Evolutionary conservation across 108 stramenopile genomes (phyloP), one percentile per base, ranked within the genome.

Genomic region (Cyclotella kingstonii): DNA sequence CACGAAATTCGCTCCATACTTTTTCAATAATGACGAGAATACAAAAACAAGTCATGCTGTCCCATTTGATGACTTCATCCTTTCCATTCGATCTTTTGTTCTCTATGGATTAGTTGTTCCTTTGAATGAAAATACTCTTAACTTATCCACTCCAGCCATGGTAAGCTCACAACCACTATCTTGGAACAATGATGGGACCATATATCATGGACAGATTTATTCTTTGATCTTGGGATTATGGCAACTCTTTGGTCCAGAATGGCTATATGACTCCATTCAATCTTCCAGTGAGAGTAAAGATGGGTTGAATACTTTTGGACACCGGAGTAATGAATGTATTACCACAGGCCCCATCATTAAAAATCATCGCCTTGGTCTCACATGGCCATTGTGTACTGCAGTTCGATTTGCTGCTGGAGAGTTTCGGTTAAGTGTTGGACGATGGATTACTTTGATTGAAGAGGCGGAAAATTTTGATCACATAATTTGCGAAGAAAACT

Each of bases 341-440:
- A 41, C 9, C 33, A 38, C 2, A 7, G 25, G 19, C 23, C 43
- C 15, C 0, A 40, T 8, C 19, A 41, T 43, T 12, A 58, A 42
- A 15, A 45, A 6, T 29, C 33, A 38, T 57, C 27, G 28, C 4
- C 61, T 73, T 28, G 72, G 72, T 44, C 42, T 36, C 14, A 54
- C 58, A 0, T 65, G 72, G 72, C 72, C 63, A 43, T 30, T 73
- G 42, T 75, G 73, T 26, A 69, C 52, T 25, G 11, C 69, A 18
- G 39, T 69, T 36, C 68, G 62, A 12, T 42, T 75, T 23, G 73
- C 68, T 39, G 73, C 61, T 15, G 73, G 73, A 11, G 73, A 75
- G 43, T 75, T 62, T 14, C 60, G 73, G 12, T 42, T 75, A 12
- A 44, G 47, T 19, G 29, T 75, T 28, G 73, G 73, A 4, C 54